Base-by-base conservation (phyloP, 495 filamentous ascomycete species). In the Zalerion maritima region DNA sequence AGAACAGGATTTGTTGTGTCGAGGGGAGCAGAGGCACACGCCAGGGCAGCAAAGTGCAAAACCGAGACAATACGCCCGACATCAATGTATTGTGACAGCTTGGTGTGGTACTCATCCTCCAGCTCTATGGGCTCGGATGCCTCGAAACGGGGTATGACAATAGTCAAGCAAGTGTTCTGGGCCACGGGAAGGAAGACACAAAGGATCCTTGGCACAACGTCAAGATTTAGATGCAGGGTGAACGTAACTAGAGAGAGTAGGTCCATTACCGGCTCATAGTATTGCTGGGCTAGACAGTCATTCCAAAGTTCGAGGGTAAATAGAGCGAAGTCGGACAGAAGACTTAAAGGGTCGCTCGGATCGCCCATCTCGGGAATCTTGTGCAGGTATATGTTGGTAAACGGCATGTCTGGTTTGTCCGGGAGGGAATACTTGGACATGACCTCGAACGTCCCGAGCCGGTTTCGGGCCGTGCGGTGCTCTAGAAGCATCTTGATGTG, bases 301-400 rank as follows among this genome's bases (percentile, higher is more conserved):
- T 47, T 49, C 61, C 61, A 66, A 17, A 64, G 29, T 3, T 57
- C 51, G 19, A 66, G 44, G 13, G 60, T 41, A 18, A 55, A 34
- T 24, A 58, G 45, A 9, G 52, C 49, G 26, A 66, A 64, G 29
- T 64, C 60, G 16, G 51, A 38, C 2, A 61, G 49, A 2, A 62
- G 35, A 18, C 47, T 40, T 32, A 53, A 32, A 6, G 57, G 54
- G 5, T 60, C 46, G 0, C 38, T 14, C 15, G 57, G 33, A 22
- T 40, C 42, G 4, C 52, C 54, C 31, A 57, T 42, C 8, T 43
- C 39, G 1, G 55, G 53, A 3, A 66, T 36, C 21, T 52, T 56
- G 19, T 57, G 50, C 29, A 64, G 49, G 23, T 64, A 47, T 28
- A 57, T 54, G 7, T 57, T 54, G 3, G 60, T 47, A 6, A 66